Base-by-base conservation (phyloP, 2,329 filamentous ascomycete species). In the Colletotrichum noveboracense region DNA sequence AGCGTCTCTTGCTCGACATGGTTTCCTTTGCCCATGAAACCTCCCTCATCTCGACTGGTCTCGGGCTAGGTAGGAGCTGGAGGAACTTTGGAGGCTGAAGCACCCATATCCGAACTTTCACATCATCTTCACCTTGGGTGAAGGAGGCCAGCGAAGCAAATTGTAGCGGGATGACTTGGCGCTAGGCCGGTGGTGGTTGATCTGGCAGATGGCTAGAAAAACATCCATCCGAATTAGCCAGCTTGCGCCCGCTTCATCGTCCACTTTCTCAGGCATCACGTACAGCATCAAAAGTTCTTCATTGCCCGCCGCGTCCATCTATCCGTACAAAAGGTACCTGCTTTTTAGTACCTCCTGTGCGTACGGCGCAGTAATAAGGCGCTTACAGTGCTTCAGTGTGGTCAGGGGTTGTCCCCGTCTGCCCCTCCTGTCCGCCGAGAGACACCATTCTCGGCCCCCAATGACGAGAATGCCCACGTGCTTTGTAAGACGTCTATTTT, bases 401-500 rank as follows among this genome's bases (percentile, higher is more conserved):
- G 26, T 21, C 62, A 52, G 34, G 62, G 62, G 24, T n/a, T 21
- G 34, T 10, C 28, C 28, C 26, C 52, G 34, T 28, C 34, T 60
- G 21, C 28, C 28, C 26, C 52, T 61, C 30, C 34, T 48, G 24
- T 14, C 16, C 26, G 26, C 30, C 34, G 36, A 30, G 43, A 26
- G 48, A 56, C 60, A 60, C 43, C 67, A 52, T 71, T 71, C 67
- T 65, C 67, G 34, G 71, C 71, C 71, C 71, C 71, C 67, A 74
- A 71, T 74, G 66, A 74, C 71, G 67, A 71, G 61, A 64, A 60
- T 64, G 71, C n/a, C 72, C 72, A 75, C 68, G 68, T 71, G 72
- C 72, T 75, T 75, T 75, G 72, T 75, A 71, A 75, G 68, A 71
- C 52, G 72, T 75, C 72, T 75, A 71, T 75, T 71, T 75, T 71